A percentile compares a stretch with the other conserved stretches of the same genome.
Evolutionary conservation across 129 eudicot genomes (phyloP).

Genomic region (Rutidosis leptorrhynchoides): DNA sequence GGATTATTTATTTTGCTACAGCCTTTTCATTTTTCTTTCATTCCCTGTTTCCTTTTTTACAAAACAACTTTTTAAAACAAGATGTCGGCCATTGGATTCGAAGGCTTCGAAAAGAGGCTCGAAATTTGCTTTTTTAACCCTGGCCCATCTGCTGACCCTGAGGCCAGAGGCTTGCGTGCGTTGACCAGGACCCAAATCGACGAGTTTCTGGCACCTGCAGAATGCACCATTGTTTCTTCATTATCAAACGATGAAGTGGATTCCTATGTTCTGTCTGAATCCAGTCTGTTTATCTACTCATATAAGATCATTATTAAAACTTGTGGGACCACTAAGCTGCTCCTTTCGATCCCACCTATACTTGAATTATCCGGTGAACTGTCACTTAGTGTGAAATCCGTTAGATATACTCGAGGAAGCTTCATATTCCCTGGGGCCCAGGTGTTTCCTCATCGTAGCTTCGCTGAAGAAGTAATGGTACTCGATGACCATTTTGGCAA

Average conservation of each 20-base stretch:
- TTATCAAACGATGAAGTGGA: background rate
- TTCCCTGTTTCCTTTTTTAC: conserved; percentile 19
- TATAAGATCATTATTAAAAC: background rate
- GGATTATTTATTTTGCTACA: conserved; percentile 18
- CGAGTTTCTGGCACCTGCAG: background rate
- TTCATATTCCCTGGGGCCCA: background rate
- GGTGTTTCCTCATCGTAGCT: background rate
- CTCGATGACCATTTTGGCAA: background rate
- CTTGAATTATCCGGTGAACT: background rate
- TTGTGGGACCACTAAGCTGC: background rate
- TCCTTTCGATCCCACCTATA: background rate
- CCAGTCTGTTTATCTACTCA: background rate
- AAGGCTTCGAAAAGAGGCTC: background rate
- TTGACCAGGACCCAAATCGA: background rate
- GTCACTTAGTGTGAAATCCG: background rate
- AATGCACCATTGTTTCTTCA: background rate
- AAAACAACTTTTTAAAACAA: background rate
- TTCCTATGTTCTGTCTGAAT: background rate
- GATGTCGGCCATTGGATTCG: background rate
- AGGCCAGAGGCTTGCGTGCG: background rate
- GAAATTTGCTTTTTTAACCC: background rate
- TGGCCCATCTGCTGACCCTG: background rate
- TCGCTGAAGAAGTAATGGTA: background rate
- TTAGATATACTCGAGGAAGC: background rate
- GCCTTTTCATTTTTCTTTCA: conserved; percentile 11